Evolutionary conservation across 129 eudicot genomes (phyloP).

Genomic region (Cynara cardunculus): DNA sequence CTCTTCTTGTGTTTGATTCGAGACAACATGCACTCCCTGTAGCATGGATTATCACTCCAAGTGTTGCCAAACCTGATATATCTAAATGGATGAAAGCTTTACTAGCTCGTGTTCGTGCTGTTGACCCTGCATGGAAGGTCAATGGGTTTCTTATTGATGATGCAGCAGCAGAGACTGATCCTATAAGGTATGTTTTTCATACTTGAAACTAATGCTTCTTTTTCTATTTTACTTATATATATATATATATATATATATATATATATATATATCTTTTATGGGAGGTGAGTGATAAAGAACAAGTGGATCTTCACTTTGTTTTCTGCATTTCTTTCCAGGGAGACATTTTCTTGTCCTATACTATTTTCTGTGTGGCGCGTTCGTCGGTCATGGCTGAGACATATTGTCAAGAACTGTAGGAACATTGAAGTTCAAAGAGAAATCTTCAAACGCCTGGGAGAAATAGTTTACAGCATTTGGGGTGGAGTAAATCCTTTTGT

Average conservation of each 20-base stretch:
- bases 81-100: conserved; percentile 93
- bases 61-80: conserved; percentile 75
- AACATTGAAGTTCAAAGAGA: conserved; percentile 78
- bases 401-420: conserved; percentile 68
- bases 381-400: conserved; percentile 91
- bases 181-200: conserved; percentile 63
- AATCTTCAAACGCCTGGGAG: conserved; percentile 77
- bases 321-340: conserved; percentile 48
- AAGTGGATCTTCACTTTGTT: conserved; percentile 1
- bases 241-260: background rate
- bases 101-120: conserved; percentile 59
- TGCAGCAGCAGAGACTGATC: conserved; percentile 84
- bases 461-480: conserved; percentile 70
- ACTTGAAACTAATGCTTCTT: background rate
- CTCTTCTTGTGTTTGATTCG: conserved; percentile 93
- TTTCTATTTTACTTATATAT: background rate
- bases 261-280: background rate
- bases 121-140: conserved; percentile 79
- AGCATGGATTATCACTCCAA: conserved; percentile 92
- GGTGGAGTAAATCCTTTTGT: conserved; percentile 38
- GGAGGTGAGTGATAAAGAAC: background rate
- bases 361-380: conserved; percentile 91
- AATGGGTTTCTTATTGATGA: conserved; percentile 87
- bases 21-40: conserved; percentile 97
- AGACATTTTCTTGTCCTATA: conserved; percentile 75